Evolutionary conservation across 2,329 filamentous ascomycete species (phyloP).

Genomic region (Fusarium beomiforme): DNA sequence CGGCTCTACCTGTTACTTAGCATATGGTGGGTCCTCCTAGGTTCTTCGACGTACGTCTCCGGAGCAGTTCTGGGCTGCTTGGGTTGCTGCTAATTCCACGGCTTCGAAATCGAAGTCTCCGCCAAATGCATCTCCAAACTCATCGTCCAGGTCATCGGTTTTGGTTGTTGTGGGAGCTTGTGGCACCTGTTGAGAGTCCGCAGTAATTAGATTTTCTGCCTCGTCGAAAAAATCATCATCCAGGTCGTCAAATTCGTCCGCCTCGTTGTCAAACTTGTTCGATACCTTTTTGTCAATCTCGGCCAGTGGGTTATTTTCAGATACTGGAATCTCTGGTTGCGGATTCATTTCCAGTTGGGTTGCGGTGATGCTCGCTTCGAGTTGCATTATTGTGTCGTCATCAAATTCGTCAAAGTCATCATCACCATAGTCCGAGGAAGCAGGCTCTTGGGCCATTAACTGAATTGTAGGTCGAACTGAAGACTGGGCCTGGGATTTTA

Average conservation of each 20-base stretch:
- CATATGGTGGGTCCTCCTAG: constrained; percentile 48
- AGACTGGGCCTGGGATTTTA: constrained; percentile 12
- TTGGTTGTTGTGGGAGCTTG: constrained; percentile 10
- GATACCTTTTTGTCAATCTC: constrained; percentile 66
- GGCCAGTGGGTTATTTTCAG: constrained; percentile 43
- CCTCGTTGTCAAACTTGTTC: constrained; percentile 69
- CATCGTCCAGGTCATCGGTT: constrained; percentile 40
- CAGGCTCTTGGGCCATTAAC: constrained; percentile 4
- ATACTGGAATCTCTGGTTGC: not conserved
- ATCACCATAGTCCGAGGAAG: constrained; percentile 63
- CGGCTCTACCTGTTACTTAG: constrained; percentile 76
- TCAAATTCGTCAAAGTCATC: constrained; percentile 69
- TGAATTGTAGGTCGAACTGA: not conserved
- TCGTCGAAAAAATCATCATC: constrained; percentile 69
- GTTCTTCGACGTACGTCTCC: constrained; percentile 52
- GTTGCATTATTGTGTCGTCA: constrained; percentile 66
- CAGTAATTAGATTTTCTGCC: constrained; percentile 50
- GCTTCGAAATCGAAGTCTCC: constrained; percentile 84
- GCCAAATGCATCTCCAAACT: constrained; percentile 60
- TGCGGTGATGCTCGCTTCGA: constrained; percentile 57
- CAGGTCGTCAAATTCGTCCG: constrained; percentile 71
- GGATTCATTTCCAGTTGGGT: constrained; percentile 39
- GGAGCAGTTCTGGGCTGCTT: constrained; percentile 60
- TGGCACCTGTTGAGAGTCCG: constrained; percentile 33
- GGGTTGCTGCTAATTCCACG: constrained; percentile 76